Evolutionary conservation across 208 protist species (phyloP).

Genomic region (Trypanosoma platydactyli): DNA sequence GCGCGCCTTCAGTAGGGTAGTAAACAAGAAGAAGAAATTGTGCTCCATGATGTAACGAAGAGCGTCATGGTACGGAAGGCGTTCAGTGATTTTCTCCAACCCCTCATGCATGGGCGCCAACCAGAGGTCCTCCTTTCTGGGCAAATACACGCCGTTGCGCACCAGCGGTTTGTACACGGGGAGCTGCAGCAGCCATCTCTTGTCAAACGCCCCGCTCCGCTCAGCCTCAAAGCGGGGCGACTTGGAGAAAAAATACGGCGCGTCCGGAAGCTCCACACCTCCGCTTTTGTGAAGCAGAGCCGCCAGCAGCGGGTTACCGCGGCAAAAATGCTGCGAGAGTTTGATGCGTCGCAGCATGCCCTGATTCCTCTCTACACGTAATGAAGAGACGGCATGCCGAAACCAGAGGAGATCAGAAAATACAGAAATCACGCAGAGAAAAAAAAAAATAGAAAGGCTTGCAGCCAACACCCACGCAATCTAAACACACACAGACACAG

Average conservation of each 20-base stretch:
- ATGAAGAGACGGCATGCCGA: too few relatives aligned
- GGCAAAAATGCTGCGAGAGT: neutral
- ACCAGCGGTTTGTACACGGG: conserved; percentile 23
- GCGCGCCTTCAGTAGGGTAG: conserved; percentile 37
- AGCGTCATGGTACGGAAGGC: conserved; percentile 63
- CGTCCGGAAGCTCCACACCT: conserved; percentile 32
- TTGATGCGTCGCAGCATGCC: neutral
- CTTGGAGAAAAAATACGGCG: conserved; percentile 46
- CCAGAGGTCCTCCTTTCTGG: conserved; percentile 69
- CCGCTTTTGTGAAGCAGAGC: neutral
- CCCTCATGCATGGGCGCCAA: conserved; percentile 58
- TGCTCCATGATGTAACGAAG: conserved; percentile 77
- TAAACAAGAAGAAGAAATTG: conserved; percentile 71
- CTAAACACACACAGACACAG: neutral
- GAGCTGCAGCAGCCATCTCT: conserved; percentile 44
- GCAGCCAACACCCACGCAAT: neutral
- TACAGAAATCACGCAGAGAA: neutral
- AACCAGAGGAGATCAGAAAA: too few relatives aligned
- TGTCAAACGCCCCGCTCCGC: conserved; percentile 49
- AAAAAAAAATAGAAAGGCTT: neutral
- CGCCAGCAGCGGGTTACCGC: neutral
- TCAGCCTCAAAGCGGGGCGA: conserved; percentile 47
- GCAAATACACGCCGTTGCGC: conserved; percentile 41
- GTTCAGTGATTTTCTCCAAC: conserved; percentile 44
- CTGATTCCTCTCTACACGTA: neutral